A percentile compares a stretch with the other conserved stretches of the same genome.
phyloP scores from a whole-genome alignment of 2,329 filamentous ascomycete genomes.

The Dactylonectria macrodidyma region DNA sequence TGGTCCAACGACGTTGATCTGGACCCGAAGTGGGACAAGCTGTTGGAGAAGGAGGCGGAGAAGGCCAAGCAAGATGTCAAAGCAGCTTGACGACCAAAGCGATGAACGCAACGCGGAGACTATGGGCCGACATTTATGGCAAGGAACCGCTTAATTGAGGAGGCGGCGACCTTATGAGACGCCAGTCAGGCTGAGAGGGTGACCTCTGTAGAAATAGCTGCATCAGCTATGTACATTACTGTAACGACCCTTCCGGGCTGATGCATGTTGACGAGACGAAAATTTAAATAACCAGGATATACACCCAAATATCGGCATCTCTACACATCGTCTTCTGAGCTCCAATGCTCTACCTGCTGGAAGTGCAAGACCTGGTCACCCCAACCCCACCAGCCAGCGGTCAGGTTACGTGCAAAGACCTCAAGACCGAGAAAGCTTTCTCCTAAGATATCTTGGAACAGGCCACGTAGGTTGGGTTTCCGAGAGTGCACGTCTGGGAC shows the following conservation, averaged over 20 bases:
- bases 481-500: conserved; percentile 85
- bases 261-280: conserved; percentile 42
- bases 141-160: conserved; percentile 43
- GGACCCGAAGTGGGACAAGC: conserved; percentile 63
- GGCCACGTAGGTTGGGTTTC: conserved; percentile 78
- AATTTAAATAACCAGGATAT: conserved; percentile 44
- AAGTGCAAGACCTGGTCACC: conserved; percentile 82
- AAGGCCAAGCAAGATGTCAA: conserved; percentile 43
- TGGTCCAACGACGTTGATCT: conserved; percentile 69
- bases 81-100: conserved; percentile 16
- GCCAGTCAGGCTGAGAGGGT: conserved; percentile 20
- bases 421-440: conserved; percentile 74
- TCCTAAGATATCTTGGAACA: conserved; percentile 71
- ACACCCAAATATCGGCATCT: conserved; percentile 39
- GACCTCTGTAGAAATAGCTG: conserved; percentile 48
- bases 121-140: conserved; percentile 22
- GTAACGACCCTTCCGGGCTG: conserved; percentile 43
- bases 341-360: conserved; percentile 72
- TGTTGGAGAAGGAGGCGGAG: conserved; percentile 46
- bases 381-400: conserved; percentile 84
- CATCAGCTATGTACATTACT: conserved; percentile 52
- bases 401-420: conserved; percentile 82
- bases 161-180: conserved; percentile 35
- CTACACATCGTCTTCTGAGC: conserved; percentile 32
- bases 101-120: conserved; percentile 25